Conservation (phyloP, 2,329 filamentous ascomycete genomes). For the Colletotrichum spinosum region DNA sequence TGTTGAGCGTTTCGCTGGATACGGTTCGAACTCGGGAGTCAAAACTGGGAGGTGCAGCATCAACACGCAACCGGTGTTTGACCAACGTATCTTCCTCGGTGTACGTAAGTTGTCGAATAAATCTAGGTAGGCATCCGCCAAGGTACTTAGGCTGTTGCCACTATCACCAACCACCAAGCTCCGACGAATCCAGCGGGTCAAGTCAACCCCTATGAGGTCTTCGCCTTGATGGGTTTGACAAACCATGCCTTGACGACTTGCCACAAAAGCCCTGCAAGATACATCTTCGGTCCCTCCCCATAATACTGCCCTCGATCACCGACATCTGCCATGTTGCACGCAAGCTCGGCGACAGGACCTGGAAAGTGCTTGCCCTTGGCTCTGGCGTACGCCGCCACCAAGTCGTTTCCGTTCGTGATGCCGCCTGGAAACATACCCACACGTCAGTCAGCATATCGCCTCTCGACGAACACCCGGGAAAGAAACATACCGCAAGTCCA, state of each 20-base stretch:
- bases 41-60: no score
- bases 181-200: no score
- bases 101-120: no score
- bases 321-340: constrained; percentile 57
- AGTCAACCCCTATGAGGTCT: background rate
- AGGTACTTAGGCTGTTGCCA: no score
- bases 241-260: constrained; percentile 51
- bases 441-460: constrained; percentile 5
- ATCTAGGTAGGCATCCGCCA: no score
- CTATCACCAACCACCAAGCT: no score
- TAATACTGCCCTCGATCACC: constrained; percentile 62
- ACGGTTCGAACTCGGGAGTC: no score
- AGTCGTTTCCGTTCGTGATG: constrained; percentile 67
- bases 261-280: constrained; percentile 50
- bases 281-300: constrained; percentile 47
- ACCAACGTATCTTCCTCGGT: no score
- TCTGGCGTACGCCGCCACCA: constrained; percentile 64
- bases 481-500: constrained; percentile 63
- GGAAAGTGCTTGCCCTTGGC: constrained; percentile 55
- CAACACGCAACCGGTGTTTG: no score
- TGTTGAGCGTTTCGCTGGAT: no score
- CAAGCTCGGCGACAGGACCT: constrained; percentile 56
- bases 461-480: background rate
- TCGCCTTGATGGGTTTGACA: constrained; percentile 35
- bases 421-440: constrained; percentile 51